Evolutionary conservation across 257 asterid genomes (phyloP).

Genomic region (Prunella vulgaris): DNA sequence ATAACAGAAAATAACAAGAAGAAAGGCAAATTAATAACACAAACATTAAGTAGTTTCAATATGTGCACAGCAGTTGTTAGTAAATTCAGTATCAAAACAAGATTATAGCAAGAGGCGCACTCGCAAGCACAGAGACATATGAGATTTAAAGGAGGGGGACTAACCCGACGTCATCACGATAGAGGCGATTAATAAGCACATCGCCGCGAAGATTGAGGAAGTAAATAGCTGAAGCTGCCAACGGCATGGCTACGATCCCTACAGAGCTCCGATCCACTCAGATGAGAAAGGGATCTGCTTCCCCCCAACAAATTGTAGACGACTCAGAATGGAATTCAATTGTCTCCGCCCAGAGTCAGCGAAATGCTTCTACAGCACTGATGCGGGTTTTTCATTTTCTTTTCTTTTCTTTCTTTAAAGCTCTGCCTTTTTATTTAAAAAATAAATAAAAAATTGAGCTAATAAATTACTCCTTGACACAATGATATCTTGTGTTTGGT

Average conservation of each 20-base stretch:
- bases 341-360: slow-evolving; percentile 25
- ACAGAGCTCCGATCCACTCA: slow-evolving; percentile 33
- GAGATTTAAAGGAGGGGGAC: background rate
- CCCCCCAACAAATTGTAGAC: slow-evolving; percentile 9
- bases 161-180: slow-evolving; percentile 98
- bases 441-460: too few species aligned
- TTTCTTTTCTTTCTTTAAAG: background rate
- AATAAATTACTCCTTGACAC: too few species aligned
- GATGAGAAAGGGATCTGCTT: slow-evolving; percentile 32
- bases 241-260: slow-evolving; percentile 66
- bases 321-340: slow-evolving; percentile 20
- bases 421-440: too few species aligned
- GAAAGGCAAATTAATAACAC: background rate
- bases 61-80: background rate
- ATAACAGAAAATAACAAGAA: background rate
- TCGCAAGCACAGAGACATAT: background rate
- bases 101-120: background rate
- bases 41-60: background rate
- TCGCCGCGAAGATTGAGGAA: slow-evolving; percentile 98
- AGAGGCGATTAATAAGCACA: slow-evolving; percentile 98
- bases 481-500: too few species aligned
- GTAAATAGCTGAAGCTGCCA: slow-evolving; percentile 97
- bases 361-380: slow-evolving; percentile 4
- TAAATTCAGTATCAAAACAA: background rate
- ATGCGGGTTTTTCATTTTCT: slow-evolving; percentile 9